Percentiles rank a stretch among this genome's conserved stretches.
Evolutionary conservation across 2,329 filamentous ascomycete genomes (phyloP).

Genomic region (Fusarium haematococcum): DNA sequence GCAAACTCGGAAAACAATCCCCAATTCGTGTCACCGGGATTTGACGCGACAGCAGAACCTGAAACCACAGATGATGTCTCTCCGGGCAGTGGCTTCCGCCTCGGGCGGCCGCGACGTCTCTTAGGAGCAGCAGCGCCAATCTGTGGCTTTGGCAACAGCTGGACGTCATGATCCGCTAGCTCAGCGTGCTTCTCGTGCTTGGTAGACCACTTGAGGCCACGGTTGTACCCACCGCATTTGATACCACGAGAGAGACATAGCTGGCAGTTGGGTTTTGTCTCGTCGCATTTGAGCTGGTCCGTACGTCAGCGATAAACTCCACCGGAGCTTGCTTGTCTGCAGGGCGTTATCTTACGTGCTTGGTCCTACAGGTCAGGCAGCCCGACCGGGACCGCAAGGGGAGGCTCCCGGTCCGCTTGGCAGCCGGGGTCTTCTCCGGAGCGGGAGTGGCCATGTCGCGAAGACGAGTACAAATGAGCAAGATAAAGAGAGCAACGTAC

Average conservation of each 20-base stretch:
- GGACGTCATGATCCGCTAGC: conserved; percentile 20
- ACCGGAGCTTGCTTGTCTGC: background rate
- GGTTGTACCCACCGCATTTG: conserved; percentile 38
- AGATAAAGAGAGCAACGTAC: background rate
- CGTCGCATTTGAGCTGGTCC: conserved; percentile 43
- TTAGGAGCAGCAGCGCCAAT: background rate
- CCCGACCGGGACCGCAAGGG: conserved; percentile 28
- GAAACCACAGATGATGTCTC: conserved; percentile 1
- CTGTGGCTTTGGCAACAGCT: conserved; percentile 3
- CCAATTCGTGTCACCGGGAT: background rate
- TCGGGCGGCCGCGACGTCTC: conserved; percentile 28
- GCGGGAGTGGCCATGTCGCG: conserved; percentile 1
- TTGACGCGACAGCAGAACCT: background rate
- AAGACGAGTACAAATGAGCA: background rate
- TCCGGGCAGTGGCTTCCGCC: background rate
- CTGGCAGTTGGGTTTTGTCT: conserved; percentile 36
- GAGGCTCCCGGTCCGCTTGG: conserved; percentile 16
- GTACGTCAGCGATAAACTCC: conserved; percentile 1
- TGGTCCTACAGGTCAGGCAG: conserved; percentile 30
- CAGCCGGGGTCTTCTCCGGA: background rate
- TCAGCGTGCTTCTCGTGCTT: conserved; percentile 33
- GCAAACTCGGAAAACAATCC: conserved; percentile 25
- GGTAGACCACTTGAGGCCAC: conserved; percentile 37
- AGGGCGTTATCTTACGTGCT: conserved; percentile 20
- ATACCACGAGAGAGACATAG: conserved; percentile 38